These are phyloP conservation scores for Herpomyces periplanetae DNA, from an alignment of 2,329 filamentous ascomycete species.

Conservation along the genomic window DNA sequence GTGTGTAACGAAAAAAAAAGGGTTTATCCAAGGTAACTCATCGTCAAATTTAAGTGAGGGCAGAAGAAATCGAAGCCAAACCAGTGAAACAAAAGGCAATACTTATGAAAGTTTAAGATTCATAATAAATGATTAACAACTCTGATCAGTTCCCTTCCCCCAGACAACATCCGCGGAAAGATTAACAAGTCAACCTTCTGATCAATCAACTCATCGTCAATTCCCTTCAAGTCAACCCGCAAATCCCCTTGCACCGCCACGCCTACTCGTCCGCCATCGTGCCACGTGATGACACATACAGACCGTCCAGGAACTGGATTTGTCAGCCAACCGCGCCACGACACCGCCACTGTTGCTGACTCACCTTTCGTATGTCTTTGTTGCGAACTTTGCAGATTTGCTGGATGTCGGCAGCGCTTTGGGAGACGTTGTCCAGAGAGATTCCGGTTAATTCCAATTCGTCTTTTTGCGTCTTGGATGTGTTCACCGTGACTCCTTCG, in stretches of 20 bases:
- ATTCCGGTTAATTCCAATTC: constrained; percentile 75
- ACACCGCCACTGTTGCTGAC: constrained; percentile 6
- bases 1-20: no score
- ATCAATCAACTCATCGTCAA: no score
- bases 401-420: constrained; percentile 95
- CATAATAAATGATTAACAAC: no score
- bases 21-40: no score
- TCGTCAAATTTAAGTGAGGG: no score
- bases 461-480: constrained; percentile 80
- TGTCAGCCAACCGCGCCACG: constrained; percentile 1
- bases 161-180: no score
- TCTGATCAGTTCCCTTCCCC: no score
- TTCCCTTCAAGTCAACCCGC: background rate
- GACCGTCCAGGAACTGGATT: constrained; percentile 77
- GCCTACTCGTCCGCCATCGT: constrained; percentile 34
- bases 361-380: constrained; percentile 99
- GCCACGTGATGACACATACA: constrained; percentile 96
- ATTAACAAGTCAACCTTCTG: no score
- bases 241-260: constrained; percentile 3
- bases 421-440: constrained; percentile 85
- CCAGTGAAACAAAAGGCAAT: no score
- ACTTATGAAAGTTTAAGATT: no score
- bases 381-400: constrained; percentile 97
- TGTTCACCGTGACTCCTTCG: constrained; percentile 53
- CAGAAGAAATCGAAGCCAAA: no score